Evolutionary conservation across 2,329 filamentous ascomycete genomes (phyloP).

Genomic region (Remersonia thermophila): DNA sequence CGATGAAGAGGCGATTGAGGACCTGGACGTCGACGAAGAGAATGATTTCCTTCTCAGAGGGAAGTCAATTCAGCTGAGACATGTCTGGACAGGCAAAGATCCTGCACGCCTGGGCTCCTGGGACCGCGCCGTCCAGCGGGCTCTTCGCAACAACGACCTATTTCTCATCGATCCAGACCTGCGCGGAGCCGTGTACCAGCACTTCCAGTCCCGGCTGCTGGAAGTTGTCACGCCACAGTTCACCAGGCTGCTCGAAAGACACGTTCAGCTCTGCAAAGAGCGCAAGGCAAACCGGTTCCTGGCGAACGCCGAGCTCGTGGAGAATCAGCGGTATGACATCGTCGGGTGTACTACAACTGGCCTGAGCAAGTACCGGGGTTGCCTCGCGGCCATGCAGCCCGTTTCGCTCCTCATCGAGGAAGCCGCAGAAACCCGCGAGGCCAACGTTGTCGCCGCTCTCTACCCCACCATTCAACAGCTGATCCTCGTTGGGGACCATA

Average conservation of each 20-base stretch:
- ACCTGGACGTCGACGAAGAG: slow-evolving; percentile 23
- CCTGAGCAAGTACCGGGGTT: slow-evolving; percentile 63
- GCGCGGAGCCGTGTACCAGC: slow-evolving; percentile 55
- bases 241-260: slow-evolving; percentile 35
- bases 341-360: slow-evolving; percentile 66
- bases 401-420: slow-evolving; percentile 65
- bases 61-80: slow-evolving; percentile 28
- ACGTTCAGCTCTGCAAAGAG: slow-evolving; percentile 36
- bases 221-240: slow-evolving; percentile 33
- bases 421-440: slow-evolving; percentile 63
- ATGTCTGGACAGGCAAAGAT: slow-evolving; percentile 28
- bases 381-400: slow-evolving; percentile 55
- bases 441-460: slow-evolving; percentile 40
- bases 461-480: slow-evolving; percentile 41
- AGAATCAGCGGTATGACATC: slow-evolving; percentile 31
- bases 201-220: slow-evolving; percentile 46
- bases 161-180: slow-evolving; percentile 43
- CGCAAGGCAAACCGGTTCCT: slow-evolving; percentile 47
- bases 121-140: slow-evolving; percentile 7
- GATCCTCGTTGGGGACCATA: slow-evolving; percentile 61
- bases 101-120: slow-evolving; percentile 12
- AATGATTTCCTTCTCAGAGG: slow-evolving; percentile 33
- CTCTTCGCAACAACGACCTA: slow-evolving; percentile 33
- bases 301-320: slow-evolving; percentile 36
- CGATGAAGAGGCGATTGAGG: slow-evolving; percentile 27